These are phyloP conservation scores for Colletotrichum sp. DNA, from an alignment of 2,329 filamentous ascomycete species.

Conservation along the genomic window DNA sequence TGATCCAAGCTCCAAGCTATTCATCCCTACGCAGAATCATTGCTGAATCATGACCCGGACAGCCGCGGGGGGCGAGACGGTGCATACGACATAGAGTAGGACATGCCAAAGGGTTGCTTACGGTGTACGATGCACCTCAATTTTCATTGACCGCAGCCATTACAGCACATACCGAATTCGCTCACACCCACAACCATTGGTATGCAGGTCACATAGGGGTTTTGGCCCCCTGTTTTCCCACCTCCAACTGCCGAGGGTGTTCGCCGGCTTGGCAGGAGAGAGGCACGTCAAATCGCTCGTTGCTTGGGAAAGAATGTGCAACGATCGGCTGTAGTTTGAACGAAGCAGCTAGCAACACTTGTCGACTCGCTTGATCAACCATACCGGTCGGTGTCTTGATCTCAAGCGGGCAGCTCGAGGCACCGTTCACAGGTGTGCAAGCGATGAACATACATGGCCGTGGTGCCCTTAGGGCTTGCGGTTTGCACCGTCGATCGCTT, in stretches of 20 bases:
- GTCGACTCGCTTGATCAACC: neutral
- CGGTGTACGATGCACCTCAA: neutral
- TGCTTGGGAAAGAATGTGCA: neutral
- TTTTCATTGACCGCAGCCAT: neutral
- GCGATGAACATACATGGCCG: neutral
- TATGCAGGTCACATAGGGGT: neutral
- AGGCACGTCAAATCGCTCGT: neutral
- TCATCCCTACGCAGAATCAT: neutral
- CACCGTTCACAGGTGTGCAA: neutral
- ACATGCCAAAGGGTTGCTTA: neutral
- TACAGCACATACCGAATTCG: neutral
- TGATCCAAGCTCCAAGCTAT: neutral
- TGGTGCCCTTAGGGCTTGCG: neutral
- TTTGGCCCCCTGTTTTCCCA: neutral
- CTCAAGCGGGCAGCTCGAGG: neutral
- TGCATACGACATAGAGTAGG: neutral
- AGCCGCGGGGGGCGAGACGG: neutral
- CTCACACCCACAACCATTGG: neutral
- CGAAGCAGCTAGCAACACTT: neutral
- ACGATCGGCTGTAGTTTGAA: neutral
- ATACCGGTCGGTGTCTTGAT: neutral
- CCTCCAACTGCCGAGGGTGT: constrained; percentile 6
- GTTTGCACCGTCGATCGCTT: neutral
- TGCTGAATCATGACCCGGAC: neutral
- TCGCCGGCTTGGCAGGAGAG: neutral